These are phyloP conservation scores for Teunomyces aglyptinius DNA, from an alignment of 805 yeast species.

Conservation along the genomic window DNA sequence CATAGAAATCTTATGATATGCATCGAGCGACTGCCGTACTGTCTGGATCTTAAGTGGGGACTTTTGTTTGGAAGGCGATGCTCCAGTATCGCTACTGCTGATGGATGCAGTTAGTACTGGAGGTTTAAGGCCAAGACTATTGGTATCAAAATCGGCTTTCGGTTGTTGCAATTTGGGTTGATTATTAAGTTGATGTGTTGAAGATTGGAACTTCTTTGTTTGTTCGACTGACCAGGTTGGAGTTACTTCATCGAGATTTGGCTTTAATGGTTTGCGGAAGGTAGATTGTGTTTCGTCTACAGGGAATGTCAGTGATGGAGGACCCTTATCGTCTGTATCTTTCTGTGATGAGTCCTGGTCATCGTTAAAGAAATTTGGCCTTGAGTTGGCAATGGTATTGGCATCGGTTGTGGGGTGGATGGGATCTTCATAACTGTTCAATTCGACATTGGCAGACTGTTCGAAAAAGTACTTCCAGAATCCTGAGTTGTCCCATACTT, in stretches of 20 bases:
- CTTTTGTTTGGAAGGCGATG: slow-evolving; percentile 4
- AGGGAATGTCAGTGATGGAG: background rate
- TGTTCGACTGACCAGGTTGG: slow-evolving; percentile 37
- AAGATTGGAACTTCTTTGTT: slow-evolving; percentile 19
- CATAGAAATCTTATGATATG: slow-evolving; percentile 28
- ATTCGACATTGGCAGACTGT: slow-evolving; percentile 64
- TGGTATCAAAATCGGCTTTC: slow-evolving; percentile 10
- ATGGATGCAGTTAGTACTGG: slow-evolving; percentile 12
- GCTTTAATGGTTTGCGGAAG: slow-evolving; percentile 20
- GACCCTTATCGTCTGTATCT: slow-evolving; percentile 10
- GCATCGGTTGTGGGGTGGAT: slow-evolving; percentile 19
- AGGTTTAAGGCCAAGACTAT: slow-evolving; percentile 21
- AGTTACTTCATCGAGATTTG: slow-evolving; percentile 24
- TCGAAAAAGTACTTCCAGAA: slow-evolving; percentile 83
- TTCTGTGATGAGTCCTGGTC: slow-evolving; percentile 15
- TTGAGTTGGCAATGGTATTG: slow-evolving; percentile 20
- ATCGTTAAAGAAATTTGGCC: slow-evolving; percentile 10
- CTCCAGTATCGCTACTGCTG: slow-evolving; percentile 1
- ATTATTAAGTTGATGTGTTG: slow-evolving; percentile 23
- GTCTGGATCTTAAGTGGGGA: slow-evolving; percentile 24
- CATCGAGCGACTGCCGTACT: slow-evolving; percentile 30
- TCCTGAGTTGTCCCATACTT: slow-evolving; percentile 63
- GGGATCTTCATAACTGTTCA: slow-evolving; percentile 51
- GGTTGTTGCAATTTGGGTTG: slow-evolving; percentile 10
- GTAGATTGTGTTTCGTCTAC: slow-evolving; percentile 4